A percentile compares a stretch with the other conserved stretches of the same genome.
phyloP scores from a whole-genome alignment of 768 basidiomycete species.

The Porpolomopsis calyptriformis region DNA sequence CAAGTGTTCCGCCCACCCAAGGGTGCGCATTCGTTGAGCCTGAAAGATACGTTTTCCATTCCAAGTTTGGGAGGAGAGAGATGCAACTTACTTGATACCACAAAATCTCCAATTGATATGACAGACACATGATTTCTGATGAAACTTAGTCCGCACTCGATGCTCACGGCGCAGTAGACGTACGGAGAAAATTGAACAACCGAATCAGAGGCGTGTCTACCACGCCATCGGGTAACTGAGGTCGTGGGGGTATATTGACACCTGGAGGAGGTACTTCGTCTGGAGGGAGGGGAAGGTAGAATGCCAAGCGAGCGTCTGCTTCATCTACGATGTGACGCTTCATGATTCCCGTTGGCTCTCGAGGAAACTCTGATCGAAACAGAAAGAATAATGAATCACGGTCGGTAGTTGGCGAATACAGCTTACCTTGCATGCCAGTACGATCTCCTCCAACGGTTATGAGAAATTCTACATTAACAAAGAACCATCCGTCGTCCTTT shows the following conservation, averaged over 20 bases:
- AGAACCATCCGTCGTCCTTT: slow-evolving; percentile 74
- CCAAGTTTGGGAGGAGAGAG: background rate
- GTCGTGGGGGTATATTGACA: slow-evolving; percentile 32
- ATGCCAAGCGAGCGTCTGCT: slow-evolving; percentile 56
- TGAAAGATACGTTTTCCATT: slow-evolving; percentile 15
- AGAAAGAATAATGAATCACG: background rate
- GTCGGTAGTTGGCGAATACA: background rate
- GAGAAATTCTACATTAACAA: slow-evolving; percentile 66
- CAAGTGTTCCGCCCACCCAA: slow-evolving; percentile 80
- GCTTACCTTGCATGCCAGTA: slow-evolving; percentile 57
- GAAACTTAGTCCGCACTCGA: background rate
- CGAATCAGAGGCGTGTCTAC: slow-evolving; percentile 79
- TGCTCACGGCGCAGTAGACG: slow-evolving; percentile 18
- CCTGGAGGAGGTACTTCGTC: slow-evolving; percentile 31
- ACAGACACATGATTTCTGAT: slow-evolving; percentile 81
- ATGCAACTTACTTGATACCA: slow-evolving; percentile 50
- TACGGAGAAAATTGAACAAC: slow-evolving; percentile 83
- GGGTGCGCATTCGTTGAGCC: slow-evolving; percentile 68
- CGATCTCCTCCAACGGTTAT: slow-evolving; percentile 65
- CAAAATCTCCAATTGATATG: slow-evolving; percentile 86
- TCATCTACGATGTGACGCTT: slow-evolving; percentile 64
- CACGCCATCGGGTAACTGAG: slow-evolving; percentile 46
- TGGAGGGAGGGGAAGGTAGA: slow-evolving; percentile 44
- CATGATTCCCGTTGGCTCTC: slow-evolving; percentile 48
- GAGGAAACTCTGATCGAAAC: slow-evolving; percentile 53